Conservation (phyloP, 345 rosid genomes). For the Linum usitatissimum region DNA sequence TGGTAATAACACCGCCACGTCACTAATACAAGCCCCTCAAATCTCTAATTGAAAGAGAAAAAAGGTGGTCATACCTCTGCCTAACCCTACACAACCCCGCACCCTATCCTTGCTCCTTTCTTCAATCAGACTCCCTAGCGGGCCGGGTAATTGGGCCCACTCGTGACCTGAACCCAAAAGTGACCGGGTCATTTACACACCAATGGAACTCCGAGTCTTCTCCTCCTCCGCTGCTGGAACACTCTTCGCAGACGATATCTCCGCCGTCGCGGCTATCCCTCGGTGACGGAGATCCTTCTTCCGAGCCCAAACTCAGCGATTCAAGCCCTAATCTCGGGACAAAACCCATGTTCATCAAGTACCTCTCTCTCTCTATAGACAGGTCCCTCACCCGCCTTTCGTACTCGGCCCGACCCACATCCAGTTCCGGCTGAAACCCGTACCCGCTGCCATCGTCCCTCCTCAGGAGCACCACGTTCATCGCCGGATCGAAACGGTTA, state of each 20-base stretch:
- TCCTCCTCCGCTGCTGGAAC: constrained; percentile 18
- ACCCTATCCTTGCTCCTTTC: neutral
- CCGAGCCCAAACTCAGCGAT: neutral
- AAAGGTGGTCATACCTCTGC: neutral
- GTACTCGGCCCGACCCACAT: constrained; percentile 10
- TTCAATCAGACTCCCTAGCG: constrained; percentile 6
- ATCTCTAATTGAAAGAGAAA: neutral
- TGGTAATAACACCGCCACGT: neutral
- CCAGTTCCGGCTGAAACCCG: constrained; percentile 8
- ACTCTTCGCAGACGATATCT: constrained; percentile 26
- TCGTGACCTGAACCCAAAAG: constrained; percentile 29
- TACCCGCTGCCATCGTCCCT: constrained; percentile 11
- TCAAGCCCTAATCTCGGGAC: neutral
- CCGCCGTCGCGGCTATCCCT: neutral
- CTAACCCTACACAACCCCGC: neutral
- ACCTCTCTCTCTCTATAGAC: constrained; percentile 25
- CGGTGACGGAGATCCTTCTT: neutral
- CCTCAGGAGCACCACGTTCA: constrained; percentile 29
- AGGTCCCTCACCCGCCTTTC: constrained; percentile 20
- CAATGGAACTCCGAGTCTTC: constrained; percentile 28
- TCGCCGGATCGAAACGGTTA: constrained; percentile 12
- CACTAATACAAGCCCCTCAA: neutral
- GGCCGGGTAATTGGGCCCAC: constrained; percentile 53
- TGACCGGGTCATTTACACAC: constrained; percentile 37
- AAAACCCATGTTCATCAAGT: constrained; percentile 20